A percentile compares a stretch with the other conserved stretches of the same genome.
phyloP scores from a whole-genome alignment of 2,329 filamentous ascomycete genomes.

The Raffaelea ambrosiae region DNA sequence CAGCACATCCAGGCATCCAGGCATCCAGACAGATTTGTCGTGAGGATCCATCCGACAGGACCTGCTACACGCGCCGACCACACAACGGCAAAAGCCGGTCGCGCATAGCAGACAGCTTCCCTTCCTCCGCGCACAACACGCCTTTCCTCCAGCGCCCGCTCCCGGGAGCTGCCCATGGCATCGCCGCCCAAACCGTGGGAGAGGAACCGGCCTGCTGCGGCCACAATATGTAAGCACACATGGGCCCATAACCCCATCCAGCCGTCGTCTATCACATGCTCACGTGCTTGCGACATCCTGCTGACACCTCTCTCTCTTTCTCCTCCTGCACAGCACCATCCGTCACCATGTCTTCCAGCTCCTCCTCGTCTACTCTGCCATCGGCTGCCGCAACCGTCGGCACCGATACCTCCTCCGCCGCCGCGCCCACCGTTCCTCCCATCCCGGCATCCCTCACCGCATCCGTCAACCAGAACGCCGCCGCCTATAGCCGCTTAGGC shows the following conservation, averaged over 20 bases:
- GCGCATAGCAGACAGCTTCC: too few species aligned
- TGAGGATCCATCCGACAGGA: too few species aligned
- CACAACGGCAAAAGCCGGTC: too few species aligned
- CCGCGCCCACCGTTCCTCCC: slow-evolving; percentile 66
- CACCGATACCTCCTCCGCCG: slow-evolving; percentile 32
- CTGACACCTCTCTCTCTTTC: slow-evolving; percentile 16
- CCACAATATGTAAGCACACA: slow-evolving; percentile 13
- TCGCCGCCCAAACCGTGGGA: slow-evolving; percentile 99
- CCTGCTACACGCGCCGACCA: too few species aligned
- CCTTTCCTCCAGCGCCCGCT: not conserved
- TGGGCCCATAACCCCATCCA: too few species aligned
- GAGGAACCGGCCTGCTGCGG: slow-evolving; percentile 57
- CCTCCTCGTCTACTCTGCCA: slow-evolving; percentile 30
- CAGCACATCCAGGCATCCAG: too few species aligned
- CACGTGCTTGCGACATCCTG: too few species aligned
- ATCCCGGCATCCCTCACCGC: slow-evolving; percentile 70
- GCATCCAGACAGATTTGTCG: too few species aligned
- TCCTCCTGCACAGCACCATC: slow-evolving; percentile 1
- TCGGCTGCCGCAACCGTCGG: slow-evolving; percentile 33
- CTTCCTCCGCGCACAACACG: too few species aligned
- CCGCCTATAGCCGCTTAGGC: slow-evolving; percentile 59
- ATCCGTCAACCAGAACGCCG: slow-evolving; percentile 80
- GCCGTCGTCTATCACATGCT: too few species aligned
- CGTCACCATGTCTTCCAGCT: slow-evolving; percentile 19
- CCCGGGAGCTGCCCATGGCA: slow-evolving; percentile 36